Evolutionary conservation across 345 rosid species (phyloP), one percentile per base, ranked within the genome.

Genomic region (Conringia planisiliqua): DNA sequence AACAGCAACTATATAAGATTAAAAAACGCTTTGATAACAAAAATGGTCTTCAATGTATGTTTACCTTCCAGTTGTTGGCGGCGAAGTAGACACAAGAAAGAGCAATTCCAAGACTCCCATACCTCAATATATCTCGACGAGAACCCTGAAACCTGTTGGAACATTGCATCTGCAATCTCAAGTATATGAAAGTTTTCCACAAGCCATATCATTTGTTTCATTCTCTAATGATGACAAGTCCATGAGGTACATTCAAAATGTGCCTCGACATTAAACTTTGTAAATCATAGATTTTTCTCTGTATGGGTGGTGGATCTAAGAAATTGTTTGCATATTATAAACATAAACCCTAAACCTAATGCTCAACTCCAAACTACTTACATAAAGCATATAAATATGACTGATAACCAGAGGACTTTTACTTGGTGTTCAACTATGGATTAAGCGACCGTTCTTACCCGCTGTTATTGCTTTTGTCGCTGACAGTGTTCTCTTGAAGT

Each of bases 101-200:
- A 60, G 95, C 77, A 78, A 94, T 60, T 7, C 90, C 98, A 76
- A 91, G 83, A 81, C 96, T 91, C 82, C 89, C 97, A 16, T 88
- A 91, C 84, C 93, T 88, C 78, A 94, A 30, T 73, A 94, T 56
- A 55, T 94, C 87, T 70, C 96, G 87, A 76, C 97, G 86, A 75
- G 95, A 86, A 80, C 88, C 93, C 93, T 87, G 95, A 83, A 88
- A 89, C 95, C 97, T 94, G 97, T 82, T 84, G 85, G 88, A 65
- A 83, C 83, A 86, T 91, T 84, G 85, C 83, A 83, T 89, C 92
- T 84, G 85, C 86, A 54, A 75, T 78, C 89, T 89, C 86, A 83
- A 77, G 84, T 78, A 32, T 51, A 70, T 77, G 46, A 77, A 70
- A 29, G 9, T 52, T 54, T 69, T 63, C 60, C 36, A 77, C 27